Evolutionary conservation across 1,139 yeast species (phyloP), one percentile per base, ranked within the genome.

Genomic region (Taphrina deformans): DNA sequence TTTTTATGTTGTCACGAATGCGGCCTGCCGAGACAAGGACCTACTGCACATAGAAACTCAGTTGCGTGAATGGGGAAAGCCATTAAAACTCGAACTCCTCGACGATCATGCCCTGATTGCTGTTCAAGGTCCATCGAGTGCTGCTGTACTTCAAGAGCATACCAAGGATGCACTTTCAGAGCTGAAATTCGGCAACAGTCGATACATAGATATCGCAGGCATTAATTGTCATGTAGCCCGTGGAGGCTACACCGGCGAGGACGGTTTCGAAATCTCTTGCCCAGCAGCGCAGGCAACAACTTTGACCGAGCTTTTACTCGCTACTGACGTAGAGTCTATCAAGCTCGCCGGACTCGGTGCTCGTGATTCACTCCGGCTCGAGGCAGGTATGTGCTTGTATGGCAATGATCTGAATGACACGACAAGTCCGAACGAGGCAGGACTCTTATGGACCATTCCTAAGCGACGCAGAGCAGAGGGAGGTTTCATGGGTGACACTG

Each of bases 201-300:
- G 81, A 51, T 83, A 79, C 70, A 78, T 87, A 59, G 79, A 79
- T 55, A 75, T 89, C 27, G 74, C 77, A 44, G 80, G 80, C 21
- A 75, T 73, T 64, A 70, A 73, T 65, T 62, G 59, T 26, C 69
- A 69, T 31, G 74, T 88, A 67, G 90, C 97, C 9, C 86, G 99
- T 76, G 89, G 96, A 29, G 99, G 99, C 0, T 93, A 93, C 79
- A 93, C 99, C 3, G 99, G 99, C 33, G 99, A 93, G 77, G 99
- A 93, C 75, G 99, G 99, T 1, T 92, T 93, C 75, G 99, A 93
- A 61, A 83, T 93, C 68, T 87, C 96, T 10, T 85, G 93, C 67
- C 89, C 93, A 18, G 82, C 82, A 65, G 78, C 77, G 10, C 44
- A 60, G 5, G 75, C 76, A 5, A 84, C 84, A 61, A 86, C 93